phyloP scores from a whole-genome alignment of 2,329 filamentous ascomycete genomes.

The Lanzia echinophila region DNA sequence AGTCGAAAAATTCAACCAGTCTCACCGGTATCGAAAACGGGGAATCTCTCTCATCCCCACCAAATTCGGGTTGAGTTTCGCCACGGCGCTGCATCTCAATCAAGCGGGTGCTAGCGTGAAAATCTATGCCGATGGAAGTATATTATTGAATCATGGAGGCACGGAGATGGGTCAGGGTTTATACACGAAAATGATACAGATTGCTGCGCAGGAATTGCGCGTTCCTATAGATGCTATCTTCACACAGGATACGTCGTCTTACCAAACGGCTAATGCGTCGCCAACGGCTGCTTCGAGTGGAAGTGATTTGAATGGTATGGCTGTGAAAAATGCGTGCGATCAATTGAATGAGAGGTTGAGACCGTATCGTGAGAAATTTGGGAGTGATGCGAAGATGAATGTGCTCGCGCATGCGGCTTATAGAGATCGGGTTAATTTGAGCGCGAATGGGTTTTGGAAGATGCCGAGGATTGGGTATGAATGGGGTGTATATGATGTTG shows the following conservation, averaged over 20 bases:
- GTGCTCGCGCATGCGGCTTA: slow-evolving; percentile 85
- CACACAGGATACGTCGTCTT: slow-evolving; percentile 89
- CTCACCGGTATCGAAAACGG: slow-evolving; percentile 89
- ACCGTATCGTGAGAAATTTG: slow-evolving; percentile 77
- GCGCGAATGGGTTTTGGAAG: slow-evolving; percentile 90
- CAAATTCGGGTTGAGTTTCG: slow-evolving; percentile 92
- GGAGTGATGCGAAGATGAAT: slow-evolving; percentile 71
- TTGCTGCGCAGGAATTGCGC: slow-evolving; percentile 78
- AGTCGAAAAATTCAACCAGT: slow-evolving; percentile 69
- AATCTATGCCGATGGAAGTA: slow-evolving; percentile 89
- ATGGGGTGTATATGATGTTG: slow-evolving; percentile 81
- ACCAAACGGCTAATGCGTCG: slow-evolving; percentile 88
- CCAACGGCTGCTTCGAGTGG: slow-evolving; percentile 88
- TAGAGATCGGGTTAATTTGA: slow-evolving; percentile 88
- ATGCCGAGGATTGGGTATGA: slow-evolving; percentile 92
- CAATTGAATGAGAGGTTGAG: slow-evolving; percentile 80
- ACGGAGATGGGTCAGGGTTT: slow-evolving; percentile 94
- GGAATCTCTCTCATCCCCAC: slow-evolving; percentile 70
- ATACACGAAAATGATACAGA: slow-evolving; percentile 93
- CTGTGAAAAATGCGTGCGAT: slow-evolving; percentile 81
- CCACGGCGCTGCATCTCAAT: slow-evolving; percentile 84
- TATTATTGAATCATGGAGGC: slow-evolving; percentile 87
- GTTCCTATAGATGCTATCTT: slow-evolving; percentile 74
- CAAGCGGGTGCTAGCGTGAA: slow-evolving; percentile 91
- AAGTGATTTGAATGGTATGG: slow-evolving; percentile 93